A percentile compares a stretch with the other conserved stretches of the same genome.
These are phyloP conservation scores for Pythium scleroteichum DNA, from an alignment of 352 stramenopile genomes.

Conservation along the genomic window DNA sequence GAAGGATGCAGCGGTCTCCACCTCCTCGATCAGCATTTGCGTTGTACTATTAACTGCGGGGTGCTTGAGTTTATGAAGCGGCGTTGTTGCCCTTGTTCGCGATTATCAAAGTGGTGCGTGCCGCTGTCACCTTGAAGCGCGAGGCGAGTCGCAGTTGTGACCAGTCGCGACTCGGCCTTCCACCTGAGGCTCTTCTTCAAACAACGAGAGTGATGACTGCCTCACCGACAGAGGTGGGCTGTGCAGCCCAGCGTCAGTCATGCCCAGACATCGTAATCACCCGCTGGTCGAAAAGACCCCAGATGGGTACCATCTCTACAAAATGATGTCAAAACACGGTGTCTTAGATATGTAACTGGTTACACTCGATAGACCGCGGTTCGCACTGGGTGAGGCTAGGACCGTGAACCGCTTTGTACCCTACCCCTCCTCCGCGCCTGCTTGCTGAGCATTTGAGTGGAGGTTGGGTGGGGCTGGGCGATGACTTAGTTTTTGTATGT, in stretches of 20 bases:
- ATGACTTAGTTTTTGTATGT: conserved; percentile 28
- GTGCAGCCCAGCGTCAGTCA: not conserved
- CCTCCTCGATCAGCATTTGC: conserved; percentile 42
- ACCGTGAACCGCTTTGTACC: conserved; percentile 21
- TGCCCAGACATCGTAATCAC: not conserved
- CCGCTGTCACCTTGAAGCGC: conserved; percentile 15
- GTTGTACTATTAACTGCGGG: too few species aligned
- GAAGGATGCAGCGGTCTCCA: conserved; percentile 51
- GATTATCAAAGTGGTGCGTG: conserved; percentile 15
- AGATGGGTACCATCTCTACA: conserved; percentile 15
- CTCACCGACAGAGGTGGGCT: not conserved
- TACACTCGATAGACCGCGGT: conserved; percentile 17
- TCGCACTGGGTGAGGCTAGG: not conserved
- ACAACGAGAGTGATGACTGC: conserved; percentile 5
- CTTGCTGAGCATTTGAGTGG: conserved; percentile 23
- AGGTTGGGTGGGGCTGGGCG: conserved; percentile 17
- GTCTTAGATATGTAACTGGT: not conserved
- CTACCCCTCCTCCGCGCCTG: conserved; percentile 8
- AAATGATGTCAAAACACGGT: conserved; percentile 11
- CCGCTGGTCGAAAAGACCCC: conserved; percentile 16
- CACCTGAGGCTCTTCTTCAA: not conserved
- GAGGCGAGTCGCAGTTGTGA: conserved; percentile 8
- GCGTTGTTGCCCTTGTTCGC: not conserved
- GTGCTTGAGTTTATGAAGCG: not conserved
- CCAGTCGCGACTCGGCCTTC: conserved; percentile 13